Percentiles rank a stretch among this genome's conserved stretches.
phyloP scores from a whole-genome alignment of 306 rosid genomes.

The Dryas drummondii region DNA sequence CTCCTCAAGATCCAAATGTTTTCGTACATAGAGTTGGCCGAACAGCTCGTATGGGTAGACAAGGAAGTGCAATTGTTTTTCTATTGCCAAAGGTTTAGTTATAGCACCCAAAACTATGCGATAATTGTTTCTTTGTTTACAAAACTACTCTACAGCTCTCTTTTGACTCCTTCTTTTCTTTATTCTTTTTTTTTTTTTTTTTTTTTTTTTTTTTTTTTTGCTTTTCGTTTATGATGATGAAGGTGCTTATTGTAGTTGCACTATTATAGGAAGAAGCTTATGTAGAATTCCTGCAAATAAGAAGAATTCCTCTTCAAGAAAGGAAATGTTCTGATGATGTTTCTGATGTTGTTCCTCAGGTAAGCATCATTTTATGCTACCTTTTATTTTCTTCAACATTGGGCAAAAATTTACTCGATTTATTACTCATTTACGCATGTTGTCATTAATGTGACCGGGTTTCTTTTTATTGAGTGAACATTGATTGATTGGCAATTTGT shows the following conservation, averaged over 20 bases:
- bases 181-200: constrained; percentile 11
- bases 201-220: constrained; percentile 10
- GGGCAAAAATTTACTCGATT: background rate
- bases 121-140: background rate
- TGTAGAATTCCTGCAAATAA: constrained; percentile 67
- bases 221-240: constrained; percentile 13
- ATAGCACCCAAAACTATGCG: constrained; percentile 13
- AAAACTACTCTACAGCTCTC: background rate
- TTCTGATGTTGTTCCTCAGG: constrained; percentile 74
- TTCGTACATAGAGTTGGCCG: constrained; percentile 93
- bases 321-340: constrained; percentile 56
- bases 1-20: constrained; percentile 96
- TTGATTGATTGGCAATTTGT: background rate
- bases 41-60: constrained; percentile 93
- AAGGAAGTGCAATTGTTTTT: constrained; percentile 84
- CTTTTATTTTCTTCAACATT: background rate
- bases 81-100: constrained; percentile 77
- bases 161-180: background rate
- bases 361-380: constrained; percentile 25
- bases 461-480: background rate
- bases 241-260: constrained; percentile 6
- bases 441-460: background rate
- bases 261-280: constrained; percentile 75
- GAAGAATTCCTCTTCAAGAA: constrained; percentile 77
- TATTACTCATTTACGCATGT: background rate